Evolutionary conservation across 495 filamentous ascomycete species (phyloP), one percentile per base, ranked within the genome.

Genomic region (Penicillium verhagenii): DNA sequence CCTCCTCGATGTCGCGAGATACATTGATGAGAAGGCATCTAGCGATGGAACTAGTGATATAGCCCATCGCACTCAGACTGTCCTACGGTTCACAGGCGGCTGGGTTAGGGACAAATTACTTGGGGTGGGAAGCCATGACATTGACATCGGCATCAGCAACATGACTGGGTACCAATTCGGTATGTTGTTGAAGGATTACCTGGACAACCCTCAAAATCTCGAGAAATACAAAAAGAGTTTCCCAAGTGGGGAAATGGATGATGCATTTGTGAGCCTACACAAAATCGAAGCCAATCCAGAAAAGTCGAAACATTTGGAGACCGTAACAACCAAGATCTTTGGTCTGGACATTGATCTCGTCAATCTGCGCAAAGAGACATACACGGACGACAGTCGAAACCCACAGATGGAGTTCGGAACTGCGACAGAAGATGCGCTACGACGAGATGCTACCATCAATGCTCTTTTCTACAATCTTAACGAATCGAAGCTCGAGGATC

Each of bases 31-130:
- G 14, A 75, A 80, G n/a, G 69, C 76, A 9, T 62, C 64, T 37
- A 50, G 62, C 14, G 61, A 75, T 26, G 78, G 80, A 46, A 77
- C 33, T 2, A 54, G 24, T n/a, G 50, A 64, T 51, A 52, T 14
- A 1, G 24, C 1, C 6, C 56, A 29, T 19, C 45, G 61, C 47
- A 49, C 67, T 1, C 55, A 64, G n/a, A 72, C 71, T 0, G 68
- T 75, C 4, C 57, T 99, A 16, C 88, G 94, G 11, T 97, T 93
- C 72, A 92, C 95, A 11, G 94, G 94, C 37, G 94, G 94, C n/a
- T 99, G 94, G 94, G 95, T 99, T 24, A 86, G 94, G 35, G 94
- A 99, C 77, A 97, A 96, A 77, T 80, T 99, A 8, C 79, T 99
- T 1, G 89, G 87, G 8, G 73, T 86, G 23, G 75, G 72, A 26